Evolutionary conservation across 2,329 filamentous ascomycete genomes (phyloP).

Genomic region (Alternaria viburni): DNA sequence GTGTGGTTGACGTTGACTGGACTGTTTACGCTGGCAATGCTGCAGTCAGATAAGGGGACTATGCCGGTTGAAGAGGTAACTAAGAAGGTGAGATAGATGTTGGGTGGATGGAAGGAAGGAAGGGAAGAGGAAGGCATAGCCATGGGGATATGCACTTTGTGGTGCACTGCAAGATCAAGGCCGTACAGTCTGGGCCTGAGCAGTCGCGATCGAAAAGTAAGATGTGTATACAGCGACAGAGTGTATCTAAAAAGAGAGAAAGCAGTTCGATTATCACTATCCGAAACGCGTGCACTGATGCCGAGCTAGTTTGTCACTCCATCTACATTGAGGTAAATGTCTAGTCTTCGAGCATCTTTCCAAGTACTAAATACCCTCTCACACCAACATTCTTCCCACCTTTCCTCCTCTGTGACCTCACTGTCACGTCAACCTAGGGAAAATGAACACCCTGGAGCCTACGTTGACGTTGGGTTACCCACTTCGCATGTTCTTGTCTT

Average conservation of each 20-base stretch:
- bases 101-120: too few species aligned
- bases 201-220: not conserved
- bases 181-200: not conserved
- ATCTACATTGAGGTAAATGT: not conserved
- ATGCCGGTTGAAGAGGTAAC: constrained; percentile 12
- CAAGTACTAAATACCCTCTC: not conserved
- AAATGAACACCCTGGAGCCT: not conserved
- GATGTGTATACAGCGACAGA: not conserved
- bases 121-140: not conserved
- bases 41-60: constrained; percentile 15
- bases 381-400: not conserved
- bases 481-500: not conserved
- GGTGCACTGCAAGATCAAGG: not conserved
- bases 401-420: not conserved
- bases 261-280: not conserved
- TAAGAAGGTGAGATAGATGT: constrained; percentile 17
- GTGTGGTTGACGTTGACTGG: constrained; percentile 32
- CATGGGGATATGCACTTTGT: not conserved
- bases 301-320: not conserved
- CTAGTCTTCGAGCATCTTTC: not conserved
- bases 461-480: not conserved
- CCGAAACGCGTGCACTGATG: not conserved
- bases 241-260: not conserved
- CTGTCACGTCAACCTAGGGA: not conserved
- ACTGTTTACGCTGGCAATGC: constrained; percentile 15